These are phyloP conservation scores for Globisporangium orthogonon DNA, from an alignment of 352 stramenopile genomes.

Conservation along the genomic window DNA sequence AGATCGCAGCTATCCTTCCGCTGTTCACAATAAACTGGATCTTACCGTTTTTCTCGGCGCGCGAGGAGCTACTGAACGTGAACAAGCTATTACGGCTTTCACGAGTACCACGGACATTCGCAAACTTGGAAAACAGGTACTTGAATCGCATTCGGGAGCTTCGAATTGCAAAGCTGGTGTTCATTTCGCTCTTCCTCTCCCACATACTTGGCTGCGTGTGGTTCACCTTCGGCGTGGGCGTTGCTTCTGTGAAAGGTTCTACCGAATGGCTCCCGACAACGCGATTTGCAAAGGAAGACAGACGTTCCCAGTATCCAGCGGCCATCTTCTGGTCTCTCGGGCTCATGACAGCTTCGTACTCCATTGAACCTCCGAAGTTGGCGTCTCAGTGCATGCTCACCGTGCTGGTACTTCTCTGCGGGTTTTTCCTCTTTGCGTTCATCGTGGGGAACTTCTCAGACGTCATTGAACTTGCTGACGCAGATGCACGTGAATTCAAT, in stretches of 20 bases:
- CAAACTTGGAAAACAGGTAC: slow-evolving; percentile 29
- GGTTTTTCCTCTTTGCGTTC: slow-evolving; percentile 41
- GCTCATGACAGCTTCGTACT: slow-evolving; percentile 30
- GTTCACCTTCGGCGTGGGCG: slow-evolving; percentile 36
- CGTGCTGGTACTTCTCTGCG: slow-evolving; percentile 24
- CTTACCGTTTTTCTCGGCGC: slow-evolving; percentile 1
- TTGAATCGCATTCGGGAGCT: slow-evolving; percentile 33
- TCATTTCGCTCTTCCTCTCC: slow-evolving; percentile 36
- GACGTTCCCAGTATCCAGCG: slow-evolving; percentile 18
- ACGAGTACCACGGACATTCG: slow-evolving; percentile 28
- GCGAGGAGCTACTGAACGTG: slow-evolving; percentile 34
- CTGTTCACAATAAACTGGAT: slow-evolving; percentile 32
- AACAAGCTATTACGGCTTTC: slow-evolving; percentile 41
- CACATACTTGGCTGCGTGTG: slow-evolving; percentile 45
- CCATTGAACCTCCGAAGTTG: slow-evolving; percentile 23
- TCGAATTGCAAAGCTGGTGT: slow-evolving; percentile 37
- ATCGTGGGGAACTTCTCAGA: slow-evolving; percentile 35
- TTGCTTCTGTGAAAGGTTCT: neutral
- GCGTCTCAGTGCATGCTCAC: slow-evolving; percentile 24
- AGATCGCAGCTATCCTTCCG: slow-evolving; percentile 27
- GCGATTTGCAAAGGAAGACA: neutral
- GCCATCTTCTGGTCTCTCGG: slow-evolving; percentile 36
- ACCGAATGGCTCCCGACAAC: slow-evolving; percentile 21
- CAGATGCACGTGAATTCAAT: slow-evolving; percentile 40
- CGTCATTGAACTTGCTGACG: slow-evolving; percentile 33